Percentiles rank a stretch among this genome's conserved stretches.
These are phyloP conservation scores for Pyrenula massariospora DNA, from an alignment of 495 filamentous ascomycete genomes.

Conservation along the genomic window DNA sequence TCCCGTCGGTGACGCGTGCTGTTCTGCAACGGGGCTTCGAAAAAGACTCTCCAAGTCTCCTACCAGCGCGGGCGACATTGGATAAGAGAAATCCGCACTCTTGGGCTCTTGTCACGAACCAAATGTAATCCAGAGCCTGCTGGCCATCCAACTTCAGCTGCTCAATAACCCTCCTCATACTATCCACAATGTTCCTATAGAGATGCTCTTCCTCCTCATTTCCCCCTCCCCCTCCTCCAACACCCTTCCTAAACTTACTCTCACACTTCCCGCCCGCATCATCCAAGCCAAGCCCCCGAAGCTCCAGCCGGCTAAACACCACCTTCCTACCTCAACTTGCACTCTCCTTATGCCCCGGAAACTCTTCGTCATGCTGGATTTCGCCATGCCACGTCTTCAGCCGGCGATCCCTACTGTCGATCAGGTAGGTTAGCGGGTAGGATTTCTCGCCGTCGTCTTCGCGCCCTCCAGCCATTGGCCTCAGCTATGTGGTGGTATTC, in stretches of 20 bases:
- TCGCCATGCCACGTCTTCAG: background rate
- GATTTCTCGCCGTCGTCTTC: background rate
- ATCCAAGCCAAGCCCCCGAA: background rate
- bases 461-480: too few relatives aligned
- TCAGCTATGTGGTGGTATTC: too few relatives aligned
- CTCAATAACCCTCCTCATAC: background rate
- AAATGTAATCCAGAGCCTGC: too few relatives aligned
- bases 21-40: too few relatives aligned
- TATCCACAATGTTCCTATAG: background rate
- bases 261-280: background rate
- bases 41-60: too few relatives aligned
- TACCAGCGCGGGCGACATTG: too few relatives aligned
- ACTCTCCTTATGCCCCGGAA: background rate
- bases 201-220: background rate
- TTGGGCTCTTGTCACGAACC: too few relatives aligned
- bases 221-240: background rate
- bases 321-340: background rate
- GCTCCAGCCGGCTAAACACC: background rate
- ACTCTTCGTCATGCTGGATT: background rate
- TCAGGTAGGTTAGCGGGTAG: background rate
- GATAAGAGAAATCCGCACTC: too few relatives aligned
- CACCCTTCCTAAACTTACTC: background rate
- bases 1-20: too few relatives aligned
- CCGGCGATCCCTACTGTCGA: background rate
- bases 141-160: background rate